These are phyloP conservation scores for Skeletonema grethae DNA, from an alignment of 108 stramenopile species.

Conservation along the genomic window DNA sequence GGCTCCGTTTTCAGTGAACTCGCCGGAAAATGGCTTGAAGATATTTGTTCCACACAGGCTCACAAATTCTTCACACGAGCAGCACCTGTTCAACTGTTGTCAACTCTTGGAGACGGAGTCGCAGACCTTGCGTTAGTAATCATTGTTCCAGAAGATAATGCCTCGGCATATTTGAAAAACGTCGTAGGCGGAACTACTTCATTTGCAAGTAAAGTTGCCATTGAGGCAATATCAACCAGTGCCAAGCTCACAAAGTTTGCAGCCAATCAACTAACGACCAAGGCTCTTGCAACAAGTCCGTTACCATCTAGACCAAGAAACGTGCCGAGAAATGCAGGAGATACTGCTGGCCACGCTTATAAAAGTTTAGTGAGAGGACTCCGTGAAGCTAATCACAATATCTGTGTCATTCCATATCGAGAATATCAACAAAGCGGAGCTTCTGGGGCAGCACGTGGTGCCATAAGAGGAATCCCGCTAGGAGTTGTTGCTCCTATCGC, in stretches of 20 bases:
- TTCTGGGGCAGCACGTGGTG: conserved; percentile 64
- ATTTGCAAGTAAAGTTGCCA: conserved; percentile 70
- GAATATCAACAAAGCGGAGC: conserved; percentile 71
- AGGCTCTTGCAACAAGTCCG: conserved; percentile 25
- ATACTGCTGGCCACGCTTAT: conserved; percentile 58
- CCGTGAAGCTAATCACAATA: conserved; percentile 80
- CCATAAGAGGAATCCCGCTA: conserved; percentile 75
- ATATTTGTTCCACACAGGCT: conserved; percentile 80
- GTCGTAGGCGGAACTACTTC: conserved; percentile 48
- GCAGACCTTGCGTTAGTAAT: conserved; percentile 77
- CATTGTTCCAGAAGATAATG: conserved; percentile 60
- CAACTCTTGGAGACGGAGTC: conserved; percentile 61
- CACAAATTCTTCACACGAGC: conserved; percentile 84
- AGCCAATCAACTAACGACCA: conserved; percentile 47
- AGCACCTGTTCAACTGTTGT: conserved; percentile 73
- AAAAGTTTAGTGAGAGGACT: conserved; percentile 73
- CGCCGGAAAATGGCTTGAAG: conserved; percentile 66
- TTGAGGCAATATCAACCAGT: conserved; percentile 68
- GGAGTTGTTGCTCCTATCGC: conserved; percentile 71
- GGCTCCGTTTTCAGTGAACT: conserved; percentile 64
- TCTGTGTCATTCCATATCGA: conserved; percentile 71
- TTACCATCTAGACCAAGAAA: conserved; percentile 61
- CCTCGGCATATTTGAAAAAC: conserved; percentile 61
- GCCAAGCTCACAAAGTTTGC: conserved; percentile 69
- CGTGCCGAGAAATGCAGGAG: conserved; percentile 51